Evolutionary conservation across 495 filamentous ascomycete genomes (phyloP).

Genomic region (Penicillium steckii): DNA sequence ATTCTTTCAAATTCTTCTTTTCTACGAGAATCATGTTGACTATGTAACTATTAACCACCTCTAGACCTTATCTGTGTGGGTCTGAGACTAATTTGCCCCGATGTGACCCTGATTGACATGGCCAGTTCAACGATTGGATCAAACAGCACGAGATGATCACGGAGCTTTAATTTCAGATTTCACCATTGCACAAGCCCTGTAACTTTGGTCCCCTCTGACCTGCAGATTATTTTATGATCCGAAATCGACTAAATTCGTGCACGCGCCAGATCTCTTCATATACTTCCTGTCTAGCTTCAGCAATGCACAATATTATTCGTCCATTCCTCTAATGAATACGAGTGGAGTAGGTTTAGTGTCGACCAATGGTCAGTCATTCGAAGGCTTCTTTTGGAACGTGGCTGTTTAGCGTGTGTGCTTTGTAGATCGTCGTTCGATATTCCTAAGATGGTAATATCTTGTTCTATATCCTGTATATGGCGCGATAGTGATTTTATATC

Average conservation of each 20-base stretch:
- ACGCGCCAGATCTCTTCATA: neutral
- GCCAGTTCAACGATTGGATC: neutral
- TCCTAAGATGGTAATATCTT: conserved; percentile 6
- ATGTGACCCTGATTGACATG: conserved; percentile 6
- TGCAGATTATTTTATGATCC: neutral
- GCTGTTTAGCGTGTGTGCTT: neutral
- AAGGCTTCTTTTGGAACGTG: neutral
- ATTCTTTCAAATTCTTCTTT: too few relatives aligned
- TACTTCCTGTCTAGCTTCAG: neutral
- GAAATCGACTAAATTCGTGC: neutral
- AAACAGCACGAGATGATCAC: conserved; percentile 1
- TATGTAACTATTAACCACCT: neutral
- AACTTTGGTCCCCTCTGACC: neutral
- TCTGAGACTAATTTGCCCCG: conserved; percentile 1
- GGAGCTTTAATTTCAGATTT: conserved; percentile 2
- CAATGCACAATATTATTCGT: neutral
- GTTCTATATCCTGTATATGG: neutral
- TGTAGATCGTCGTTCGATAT: conserved; percentile 5
- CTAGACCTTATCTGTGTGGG: neutral
- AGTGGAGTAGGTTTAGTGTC: neutral
- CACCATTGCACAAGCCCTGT: neutral
- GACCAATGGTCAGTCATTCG: neutral
- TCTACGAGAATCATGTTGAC: too few relatives aligned
- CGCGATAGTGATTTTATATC: conserved; percentile 2
- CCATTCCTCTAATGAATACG: neutral